phyloP scores from a whole-genome alignment of 352 stramenopile genomes.

The Phytophthora megakarya region DNA sequence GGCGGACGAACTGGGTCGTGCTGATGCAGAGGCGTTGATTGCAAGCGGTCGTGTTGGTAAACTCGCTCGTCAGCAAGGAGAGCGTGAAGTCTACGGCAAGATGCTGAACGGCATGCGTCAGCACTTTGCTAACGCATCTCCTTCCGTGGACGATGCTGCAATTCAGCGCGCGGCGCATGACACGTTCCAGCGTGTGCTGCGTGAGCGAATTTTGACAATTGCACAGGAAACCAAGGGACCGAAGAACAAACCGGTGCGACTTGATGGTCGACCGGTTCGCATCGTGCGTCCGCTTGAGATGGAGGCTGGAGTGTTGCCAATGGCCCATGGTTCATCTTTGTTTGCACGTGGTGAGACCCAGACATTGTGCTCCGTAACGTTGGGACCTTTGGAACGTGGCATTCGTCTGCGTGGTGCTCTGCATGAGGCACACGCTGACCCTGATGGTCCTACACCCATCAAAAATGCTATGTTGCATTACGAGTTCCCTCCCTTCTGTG shows the following conservation, averaged over 20 bases:
- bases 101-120: slow-evolving; percentile 68
- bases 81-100: slow-evolving; percentile 72
- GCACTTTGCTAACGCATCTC: slow-evolving; percentile 40
- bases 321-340: slow-evolving; percentile 89
- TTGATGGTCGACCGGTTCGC: slow-evolving; percentile 84
- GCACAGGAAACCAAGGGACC: slow-evolving; percentile 26
- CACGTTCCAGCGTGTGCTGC: slow-evolving; percentile 75
- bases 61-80: slow-evolving; percentile 61
- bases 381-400: slow-evolving; percentile 80
- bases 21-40: slow-evolving; percentile 49
- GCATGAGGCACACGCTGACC: slow-evolving; percentile 45
- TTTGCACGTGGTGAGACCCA: slow-evolving; percentile 91
- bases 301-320: slow-evolving; percentile 86
- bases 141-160: slow-evolving; percentile 46
- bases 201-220: slow-evolving; percentile 60
- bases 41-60: slow-evolving; percentile 51
- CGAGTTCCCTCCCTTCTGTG: slow-evolving; percentile 97
- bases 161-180: slow-evolving; percentile 80
- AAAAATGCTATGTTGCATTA: slow-evolving; percentile 97
- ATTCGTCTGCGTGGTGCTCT: slow-evolving; percentile 70
- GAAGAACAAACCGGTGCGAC: slow-evolving; percentile 59
- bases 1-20: slow-evolving; percentile 59
- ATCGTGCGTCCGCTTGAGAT: slow-evolving; percentile 88
- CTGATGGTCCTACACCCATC: slow-evolving; percentile 35
- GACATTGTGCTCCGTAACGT: slow-evolving; percentile 89